Base-by-base conservation (phyloP, 2,329 filamentous ascomycete genomes). In the Fusarium sp. region DNA sequence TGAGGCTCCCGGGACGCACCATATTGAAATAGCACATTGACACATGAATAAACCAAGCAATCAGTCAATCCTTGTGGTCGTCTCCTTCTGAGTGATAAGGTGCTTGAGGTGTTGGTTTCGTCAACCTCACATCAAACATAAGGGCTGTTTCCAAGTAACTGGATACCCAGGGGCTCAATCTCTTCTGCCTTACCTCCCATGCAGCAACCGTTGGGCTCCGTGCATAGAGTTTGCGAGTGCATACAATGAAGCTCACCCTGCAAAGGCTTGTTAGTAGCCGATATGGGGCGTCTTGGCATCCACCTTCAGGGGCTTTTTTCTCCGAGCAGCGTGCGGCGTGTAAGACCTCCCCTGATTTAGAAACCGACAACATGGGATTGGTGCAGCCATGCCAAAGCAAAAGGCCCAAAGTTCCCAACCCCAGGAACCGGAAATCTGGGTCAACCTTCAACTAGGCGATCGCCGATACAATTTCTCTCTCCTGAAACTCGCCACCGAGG, bases 401-500 rank as follows among this genome's bases (percentile, higher is more conserved):
- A 60, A 30, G 59, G 52, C 56, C 65, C 65, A 68, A 45, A 38
- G 40, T 52, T 64, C 47, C 30, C 37, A 72, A 57, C 69, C 72
- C 63, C 63, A 73, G 65, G 66, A 68, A 69, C 70, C 70, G 65
- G 65, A 69, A 61, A 74, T 72, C 72, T 76, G 75, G 68, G 63
- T 75, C 69, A 62, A 35, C 40, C 38, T 64, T 52, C 52, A 62
- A 38, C 64, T 65, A 50, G 64, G 68, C 73, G 74, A 75, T 78
- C 68, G 66, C 47, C 64, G 60, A 69, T 63, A 64, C 65, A 66
- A 37, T 68, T 50, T 71, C 64, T 68, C 70, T 65, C 68, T 67
- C 76, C 65, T 75, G 69, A 78, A 78, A 74, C 71, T 56, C 43
- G 73, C 11, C 66, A 70, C 69, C 75, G 68, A 70, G 70, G 67